Base-by-base conservation (phyloP, 2,329 filamentous ascomycete species). In the Harringtonia lauricola region DNA sequence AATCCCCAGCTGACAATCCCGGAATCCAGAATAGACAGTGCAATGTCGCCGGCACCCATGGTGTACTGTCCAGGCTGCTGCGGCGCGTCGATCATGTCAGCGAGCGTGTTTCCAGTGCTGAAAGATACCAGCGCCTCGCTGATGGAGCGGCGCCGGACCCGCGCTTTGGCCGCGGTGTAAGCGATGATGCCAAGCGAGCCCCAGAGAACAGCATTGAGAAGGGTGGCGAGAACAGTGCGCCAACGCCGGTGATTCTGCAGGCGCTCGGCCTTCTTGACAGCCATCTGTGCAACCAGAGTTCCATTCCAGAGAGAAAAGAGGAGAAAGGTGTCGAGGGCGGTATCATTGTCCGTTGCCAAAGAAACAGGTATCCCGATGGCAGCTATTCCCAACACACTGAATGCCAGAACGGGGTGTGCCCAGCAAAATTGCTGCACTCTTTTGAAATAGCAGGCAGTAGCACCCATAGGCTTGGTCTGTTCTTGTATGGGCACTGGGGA, bases 1-100 rank as follows among this genome's bases (percentile, higher is more conserved):
- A 74, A 65, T 0, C 71, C 71, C 71, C 71, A 74, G 4, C 65
- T 60, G 3, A 73, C 60, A 21, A 74, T 70, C 12, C 70, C 71
- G 4, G 66, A 64, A 51, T 73, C 67, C 3, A 74, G 66, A 3
- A 74, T 54, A 0, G 68, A 66, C 2, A 66, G 59, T 0, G 71
- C 70, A 4, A 65, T 54, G 47, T 74, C 70, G 9, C 71, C 71
- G 0, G 70, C 70, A 3, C 68, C 68, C 41, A 62, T 47, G 19
- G 8, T 35, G 2, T 51, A 45, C 0, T 26, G 24, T 26, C 41
- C n/a, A 41, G 28, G 15, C 8, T 43, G 18, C 8, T 24, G 22
- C 59, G 50, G 65, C n/a, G 24, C 13, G 12, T 24, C 31, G 36
- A 62, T 49, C 12, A 58, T 42, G 8, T 54, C 42, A 0, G 58